Evolutionary conservation across 352 stramenopile genomes (phyloP).

Genomic region (Peronospora farinosa): DNA sequence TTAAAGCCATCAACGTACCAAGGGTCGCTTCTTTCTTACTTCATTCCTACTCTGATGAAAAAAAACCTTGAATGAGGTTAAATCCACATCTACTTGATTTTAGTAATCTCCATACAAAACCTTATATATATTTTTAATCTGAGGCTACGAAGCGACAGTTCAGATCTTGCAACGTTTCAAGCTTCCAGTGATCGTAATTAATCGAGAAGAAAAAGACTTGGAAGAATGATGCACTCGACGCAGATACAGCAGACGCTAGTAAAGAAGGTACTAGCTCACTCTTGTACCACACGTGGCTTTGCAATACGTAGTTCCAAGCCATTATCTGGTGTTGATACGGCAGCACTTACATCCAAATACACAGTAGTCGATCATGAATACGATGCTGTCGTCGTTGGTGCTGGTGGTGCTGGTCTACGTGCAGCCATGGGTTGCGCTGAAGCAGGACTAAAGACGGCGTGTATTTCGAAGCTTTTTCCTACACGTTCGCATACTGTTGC

Average conservation of each 20-base stretch:
- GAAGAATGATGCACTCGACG: conserved; percentile 27
- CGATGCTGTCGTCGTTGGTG: conserved; percentile 94
- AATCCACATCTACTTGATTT: conserved; percentile 1
- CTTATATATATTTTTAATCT: not conserved
- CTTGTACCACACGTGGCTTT: conserved; percentile 18
- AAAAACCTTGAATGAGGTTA: conserved; percentile 4
- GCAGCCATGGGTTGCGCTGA: conserved; percentile 91
- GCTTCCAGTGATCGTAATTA: not conserved
- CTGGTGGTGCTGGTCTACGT: conserved; percentile 89
- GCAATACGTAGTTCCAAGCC: conserved; percentile 24
- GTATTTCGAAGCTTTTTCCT: conserved; percentile 97
- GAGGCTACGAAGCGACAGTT: not conserved
- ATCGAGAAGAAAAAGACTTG: not conserved
- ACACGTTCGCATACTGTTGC: conserved; percentile 95
- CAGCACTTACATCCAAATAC: conserved; percentile 48
- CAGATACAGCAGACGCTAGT: conserved; percentile 21
- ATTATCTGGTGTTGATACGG: conserved; percentile 23
- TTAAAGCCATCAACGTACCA: no score
- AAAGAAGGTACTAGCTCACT: conserved; percentile 15
- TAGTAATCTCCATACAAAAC: conserved; percentile 2
- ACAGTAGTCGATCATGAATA: conserved; percentile 93
- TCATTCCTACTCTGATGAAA: not conserved
- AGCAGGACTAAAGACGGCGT: conserved; percentile 94
- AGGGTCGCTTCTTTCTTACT: no score
- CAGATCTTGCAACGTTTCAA: not conserved